Evolutionary conservation across 1,284 basidiomycete species (phyloP), one percentile per base, ranked within the genome.

Genomic region (Hemileia vastatrix): DNA sequence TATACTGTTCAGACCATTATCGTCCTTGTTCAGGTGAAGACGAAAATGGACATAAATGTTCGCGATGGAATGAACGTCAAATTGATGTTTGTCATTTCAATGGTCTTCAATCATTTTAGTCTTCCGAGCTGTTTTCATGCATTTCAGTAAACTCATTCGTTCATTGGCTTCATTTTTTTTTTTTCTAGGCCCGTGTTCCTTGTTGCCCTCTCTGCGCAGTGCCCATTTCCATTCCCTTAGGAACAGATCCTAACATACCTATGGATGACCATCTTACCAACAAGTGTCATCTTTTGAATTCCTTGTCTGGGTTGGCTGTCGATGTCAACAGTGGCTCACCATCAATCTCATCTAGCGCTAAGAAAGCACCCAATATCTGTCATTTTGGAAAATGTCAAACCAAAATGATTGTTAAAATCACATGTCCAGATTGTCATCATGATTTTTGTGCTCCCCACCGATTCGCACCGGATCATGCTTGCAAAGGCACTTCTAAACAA

Each of bases 1-100:
- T 21, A 19, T 63, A 55, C 27, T 63, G 60, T 15, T 63, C 60
- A 21, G 53, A 52, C n/a, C 60, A 63, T 51, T 63, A 43, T 36
- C 55, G 56, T 27, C 48, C 21, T 23, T 50, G 48, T 15, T 27
- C 24, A 50, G 48, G 15, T 4, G 21, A 24, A 1, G 48, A 50
- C 21, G 48, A 50, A 50, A 13, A 50, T 50, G 15, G 48, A 50
- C 21, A 24, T 50, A 50, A 50, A 24, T 50, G n/a, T n/a, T n/a
- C n/a, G n/a, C n/a, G n/a, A n/a, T n/a, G n/a, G n/a, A n/a, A n/a
- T n/a, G n/a, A n/a, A n/a, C n/a, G n/a, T n/a, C n/a, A n/a, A n/a
- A n/a, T n/a, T n/a, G n/a, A n/a, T n/a, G 56, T 58, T 48, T 50
- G 56, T 11, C 8, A 48, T 11, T 13, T 21, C 47, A 48, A n/a